Evolutionary conservation across 345 rosid genomes (phyloP), one percentile per base, ranked within the genome.

Genomic region (Salix purpurea): DNA sequence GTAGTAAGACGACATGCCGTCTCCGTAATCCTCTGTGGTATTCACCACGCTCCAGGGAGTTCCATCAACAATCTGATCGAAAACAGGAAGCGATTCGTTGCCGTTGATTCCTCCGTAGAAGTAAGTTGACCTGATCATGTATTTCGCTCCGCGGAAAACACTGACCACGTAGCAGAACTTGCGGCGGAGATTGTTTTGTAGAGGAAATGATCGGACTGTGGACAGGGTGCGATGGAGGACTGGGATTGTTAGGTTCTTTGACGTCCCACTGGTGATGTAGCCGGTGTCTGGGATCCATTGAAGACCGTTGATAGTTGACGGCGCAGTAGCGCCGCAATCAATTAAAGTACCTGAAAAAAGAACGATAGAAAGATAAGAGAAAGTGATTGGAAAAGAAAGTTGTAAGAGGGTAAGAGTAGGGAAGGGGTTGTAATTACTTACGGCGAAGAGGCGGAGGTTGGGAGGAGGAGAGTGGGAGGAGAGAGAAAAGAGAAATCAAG

Each of bases 1-100:
- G 75, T 91, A 96, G 52, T 86, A 88, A 50, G 94, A 82, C 30
- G 89, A 73, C 69, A 69, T 76, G n/a, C 91, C 92, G 56, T 75
- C 76, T 24, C 79, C 68, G 65, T 89, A 90, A 74, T 95, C 93
- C 54, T 70, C 89, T 1, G 96, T 91, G 48, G 99, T 95, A 70
- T 93, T 90, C 68, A 89, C 97, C 77, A 84, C 72, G 42, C 92
- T 77, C 97, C 99, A 93, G 0, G 87, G 42, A 4, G 97, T 91
- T 3, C 99, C 99, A 77, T 95, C 99, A 67, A 95, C 89, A 34
- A 91, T 90, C 88, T 95, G 97, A 79, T 95, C 97, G 52, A 95
- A 95, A 5, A 93, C 94, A 40, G 98, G 97, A 56, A 97, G 97
- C 18, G 79, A 26, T 61, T 21, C 79, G 12, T 66, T 70, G 13